Base-by-base conservation (phyloP, 306 rosid genomes). In the Vigna angularis region DNA sequence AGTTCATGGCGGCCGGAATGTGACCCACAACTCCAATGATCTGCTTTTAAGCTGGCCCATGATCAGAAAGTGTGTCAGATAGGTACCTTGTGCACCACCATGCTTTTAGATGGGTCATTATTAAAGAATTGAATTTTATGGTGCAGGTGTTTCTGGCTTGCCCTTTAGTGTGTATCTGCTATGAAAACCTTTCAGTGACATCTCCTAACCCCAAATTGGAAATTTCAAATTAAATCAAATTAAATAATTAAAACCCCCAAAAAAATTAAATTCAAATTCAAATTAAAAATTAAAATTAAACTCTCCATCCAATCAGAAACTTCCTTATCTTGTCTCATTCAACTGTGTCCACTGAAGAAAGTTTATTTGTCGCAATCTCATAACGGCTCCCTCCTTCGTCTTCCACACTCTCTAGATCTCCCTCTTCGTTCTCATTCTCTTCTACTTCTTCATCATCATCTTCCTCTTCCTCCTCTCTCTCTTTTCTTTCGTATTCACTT, bases 361-460 rank as follows among this genome's bases (percentile, higher is more conserved):
- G 87, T 86, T 86, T 84, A 63, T 81, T 90, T 70, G 83, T 75
- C 55, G 69, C 86, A 77, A 78, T 84, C 85, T 82, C 91, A 72
- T 80, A 84, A 77, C 78, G 73, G 50, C 68, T 76, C 12, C 42
- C 85, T 28, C 50, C 69, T 70, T 28, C 87, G 4, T 78, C 85
- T 24, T 81, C 87, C 77, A 80, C 59, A 38, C 88, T 85, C 47
- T 62, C 68, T 3, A 32, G 24, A 17, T 82, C 89, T 18, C 82
- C 88, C 6, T 88, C 93, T 13, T 84, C 97, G 3, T 86, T 88
- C 0, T 84, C 97, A 5, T 82, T 87, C 8, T 81, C 89, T 24
- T 72, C 82, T 4, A 66, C 86, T 0, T 73, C 86, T 0, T 73
- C 86, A 0, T 83, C 82, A 1, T 79, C 79, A 1, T 59, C 78